Evolutionary conservation across 345 rosid genomes (phyloP).

Genomic region (Linum usitatissimum): DNA sequence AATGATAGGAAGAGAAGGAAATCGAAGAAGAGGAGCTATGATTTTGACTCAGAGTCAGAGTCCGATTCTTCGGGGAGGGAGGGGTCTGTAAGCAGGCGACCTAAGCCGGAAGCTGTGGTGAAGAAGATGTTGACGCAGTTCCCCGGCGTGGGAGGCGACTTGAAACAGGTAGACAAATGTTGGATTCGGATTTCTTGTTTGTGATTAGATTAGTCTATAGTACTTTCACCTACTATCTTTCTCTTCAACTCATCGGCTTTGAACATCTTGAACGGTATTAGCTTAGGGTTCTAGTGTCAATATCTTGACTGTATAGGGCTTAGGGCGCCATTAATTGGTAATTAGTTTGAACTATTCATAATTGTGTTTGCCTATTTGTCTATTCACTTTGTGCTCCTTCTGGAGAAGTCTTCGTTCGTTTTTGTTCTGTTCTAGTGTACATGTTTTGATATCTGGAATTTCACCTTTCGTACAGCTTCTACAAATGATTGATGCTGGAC

Average conservation of each 20-base stretch:
- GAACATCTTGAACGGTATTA: background rate
- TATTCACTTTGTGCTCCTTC: background rate
- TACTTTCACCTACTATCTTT: too few relatives aligned
- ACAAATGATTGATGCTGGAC: slow-evolving; percentile 82
- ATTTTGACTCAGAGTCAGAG: slow-evolving; percentile 17
- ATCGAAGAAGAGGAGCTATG: slow-evolving; percentile 28
- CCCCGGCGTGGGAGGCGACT: slow-evolving; percentile 52
- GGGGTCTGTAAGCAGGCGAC: slow-evolving; percentile 21
- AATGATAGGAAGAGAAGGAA: slow-evolving; percentile 35
- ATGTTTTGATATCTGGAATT: background rate
- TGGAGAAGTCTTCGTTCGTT: background rate
- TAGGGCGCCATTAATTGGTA: background rate
- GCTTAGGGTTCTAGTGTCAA: background rate
- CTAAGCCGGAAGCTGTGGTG: slow-evolving; percentile 39
- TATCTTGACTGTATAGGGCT: background rate
- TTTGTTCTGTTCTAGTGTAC: background rate
- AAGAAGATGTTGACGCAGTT: slow-evolving; percentile 44
- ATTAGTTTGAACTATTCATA: background rate
- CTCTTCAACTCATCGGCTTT: background rate
- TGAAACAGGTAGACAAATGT: slow-evolving; percentile 40
- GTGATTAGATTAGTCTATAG: background rate
- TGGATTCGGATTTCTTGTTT: background rate
- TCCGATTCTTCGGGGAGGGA: slow-evolving; percentile 19
- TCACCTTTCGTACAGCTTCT: slow-evolving; percentile 38
- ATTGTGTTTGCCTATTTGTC: background rate